phyloP scores from a whole-genome alignment of 345 rosid genomes.

The Brassica carinata region DNA sequence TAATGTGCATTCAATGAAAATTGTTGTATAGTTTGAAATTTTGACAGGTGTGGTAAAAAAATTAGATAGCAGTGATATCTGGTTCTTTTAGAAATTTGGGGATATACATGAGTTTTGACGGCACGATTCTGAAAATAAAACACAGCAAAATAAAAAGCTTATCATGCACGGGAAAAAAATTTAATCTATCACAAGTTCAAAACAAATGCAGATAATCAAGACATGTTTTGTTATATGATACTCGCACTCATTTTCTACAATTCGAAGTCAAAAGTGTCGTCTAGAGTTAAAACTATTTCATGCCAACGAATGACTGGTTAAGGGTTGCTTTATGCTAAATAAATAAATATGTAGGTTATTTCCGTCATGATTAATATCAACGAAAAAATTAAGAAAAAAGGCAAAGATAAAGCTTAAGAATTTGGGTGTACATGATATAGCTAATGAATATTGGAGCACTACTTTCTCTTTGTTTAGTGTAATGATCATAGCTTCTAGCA shows the following conservation, averaged over 20 bases:
- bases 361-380: slow-evolving; percentile 20
- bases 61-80: not conserved
- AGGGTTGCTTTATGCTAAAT: slow-evolving; percentile 16
- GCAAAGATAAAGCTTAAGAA: slow-evolving; percentile 12
- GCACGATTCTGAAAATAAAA: not conserved
- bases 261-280: slow-evolving; percentile 40
- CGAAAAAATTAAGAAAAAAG: not conserved
- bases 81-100: not conserved
- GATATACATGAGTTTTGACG: not conserved
- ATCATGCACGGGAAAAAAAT: not conserved
- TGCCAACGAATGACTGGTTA: not conserved
- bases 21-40: not conserved
- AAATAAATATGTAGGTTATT: not conserved
- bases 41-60: not conserved
- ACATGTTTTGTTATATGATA: not conserved
- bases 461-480: slow-evolving; percentile 32
- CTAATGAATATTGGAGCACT: slow-evolving; percentile 30
- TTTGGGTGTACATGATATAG: slow-evolving; percentile 30
- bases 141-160: not conserved
- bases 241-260: slow-evolving; percentile 8
- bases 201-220: not conserved
- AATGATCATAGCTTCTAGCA: slow-evolving; percentile 33
- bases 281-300: slow-evolving; percentile 28
- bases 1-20: not conserved
- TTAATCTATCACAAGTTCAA: not conserved